These are phyloP conservation scores for Sporobolomyces phaffii DNA, from an alignment of 768 basidiomycete genomes.

Conservation along the genomic window DNA sequence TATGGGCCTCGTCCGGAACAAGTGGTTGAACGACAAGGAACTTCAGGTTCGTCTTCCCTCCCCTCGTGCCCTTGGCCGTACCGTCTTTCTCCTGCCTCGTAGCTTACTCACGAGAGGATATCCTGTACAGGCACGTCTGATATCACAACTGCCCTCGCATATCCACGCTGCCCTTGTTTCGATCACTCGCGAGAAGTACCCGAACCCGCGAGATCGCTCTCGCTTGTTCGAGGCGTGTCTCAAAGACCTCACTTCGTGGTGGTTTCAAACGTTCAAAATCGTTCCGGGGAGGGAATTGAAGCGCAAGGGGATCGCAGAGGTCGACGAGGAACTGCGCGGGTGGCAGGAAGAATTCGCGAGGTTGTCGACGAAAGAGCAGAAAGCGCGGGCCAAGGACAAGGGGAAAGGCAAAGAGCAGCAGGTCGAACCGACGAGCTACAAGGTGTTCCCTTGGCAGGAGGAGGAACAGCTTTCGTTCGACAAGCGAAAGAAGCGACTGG, in stretches of 20 bases:
- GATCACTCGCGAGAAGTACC: constrained; percentile 73
- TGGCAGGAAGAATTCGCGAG: constrained; percentile 10
- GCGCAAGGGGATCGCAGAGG: constrained; percentile 1
- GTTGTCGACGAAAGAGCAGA: neutral
- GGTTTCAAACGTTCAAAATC: constrained; percentile 64
- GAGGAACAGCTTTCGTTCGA: neutral
- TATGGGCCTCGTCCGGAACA: constrained; percentile 69
- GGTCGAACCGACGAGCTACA: neutral
- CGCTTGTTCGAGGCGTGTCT: constrained; percentile 81
- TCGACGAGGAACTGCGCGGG: constrained; percentile 21
- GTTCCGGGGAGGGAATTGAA: constrained; percentile 43
- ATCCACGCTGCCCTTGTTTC: constrained; percentile 73
- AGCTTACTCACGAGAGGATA: too few relatives aligned
- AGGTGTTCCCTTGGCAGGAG: constrained; percentile 18
- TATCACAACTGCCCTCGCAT: constrained; percentile 74
- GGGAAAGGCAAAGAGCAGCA: neutral
- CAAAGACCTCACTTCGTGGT: constrained; percentile 71
- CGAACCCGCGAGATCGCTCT: constrained; percentile 73
- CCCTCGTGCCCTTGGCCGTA: neutral
- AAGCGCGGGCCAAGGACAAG: neutral
- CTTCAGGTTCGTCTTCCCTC: constrained; percentile 60
- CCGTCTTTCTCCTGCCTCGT: too few relatives aligned
- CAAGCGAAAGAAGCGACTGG: constrained; percentile 6
- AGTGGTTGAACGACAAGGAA: constrained; percentile 72
- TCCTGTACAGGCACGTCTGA: constrained; percentile 66